These are phyloP conservation scores for Passiflora organensis DNA, from an alignment of 345 rosid genomes.

Conservation along the genomic window DNA sequence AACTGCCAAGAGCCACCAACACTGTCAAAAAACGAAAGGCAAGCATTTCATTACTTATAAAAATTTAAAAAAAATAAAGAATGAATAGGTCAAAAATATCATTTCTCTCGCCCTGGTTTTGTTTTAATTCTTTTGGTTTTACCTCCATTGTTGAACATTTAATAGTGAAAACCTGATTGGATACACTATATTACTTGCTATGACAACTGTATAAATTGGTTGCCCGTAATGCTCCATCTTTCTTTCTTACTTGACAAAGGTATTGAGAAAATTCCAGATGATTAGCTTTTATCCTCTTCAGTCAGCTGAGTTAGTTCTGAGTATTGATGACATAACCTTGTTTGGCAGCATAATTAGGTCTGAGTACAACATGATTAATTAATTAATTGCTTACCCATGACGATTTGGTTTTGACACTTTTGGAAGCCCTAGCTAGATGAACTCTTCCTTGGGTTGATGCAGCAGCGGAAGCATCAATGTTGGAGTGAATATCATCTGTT, in stretches of 20 bases:
- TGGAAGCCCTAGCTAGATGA: slow-evolving; percentile 51
- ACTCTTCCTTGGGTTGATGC: slow-evolving; percentile 46
- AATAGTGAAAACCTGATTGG: too few relatives aligned
- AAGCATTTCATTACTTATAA: neutral
- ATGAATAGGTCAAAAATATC: neutral
- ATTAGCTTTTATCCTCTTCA: neutral
- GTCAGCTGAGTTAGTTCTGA: neutral
- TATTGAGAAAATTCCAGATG: neutral
- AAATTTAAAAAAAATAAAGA: neutral
- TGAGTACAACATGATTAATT: too few relatives aligned
- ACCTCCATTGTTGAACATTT: too few relatives aligned
- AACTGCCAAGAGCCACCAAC: slow-evolving; percentile 65
- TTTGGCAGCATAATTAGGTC: too few relatives aligned
- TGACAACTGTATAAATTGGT: too few relatives aligned
- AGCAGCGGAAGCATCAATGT: slow-evolving; percentile 43
- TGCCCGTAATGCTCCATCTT: too few relatives aligned
- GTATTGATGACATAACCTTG: too few relatives aligned
- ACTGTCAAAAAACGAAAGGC: slow-evolving; percentile 35
- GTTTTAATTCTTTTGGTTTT: too few relatives aligned
- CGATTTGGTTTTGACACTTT: slow-evolving; percentile 47
- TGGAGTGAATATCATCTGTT: slow-evolving; percentile 58
- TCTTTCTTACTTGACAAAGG: too few relatives aligned
- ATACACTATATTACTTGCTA: too few relatives aligned
- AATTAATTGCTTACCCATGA: slow-evolving; percentile 48
- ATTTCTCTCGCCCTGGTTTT: too few relatives aligned